These are phyloP conservation scores for Angomonas desouzai DNA, from an alignment of 208 protist species.

Conservation along the genomic window DNA sequence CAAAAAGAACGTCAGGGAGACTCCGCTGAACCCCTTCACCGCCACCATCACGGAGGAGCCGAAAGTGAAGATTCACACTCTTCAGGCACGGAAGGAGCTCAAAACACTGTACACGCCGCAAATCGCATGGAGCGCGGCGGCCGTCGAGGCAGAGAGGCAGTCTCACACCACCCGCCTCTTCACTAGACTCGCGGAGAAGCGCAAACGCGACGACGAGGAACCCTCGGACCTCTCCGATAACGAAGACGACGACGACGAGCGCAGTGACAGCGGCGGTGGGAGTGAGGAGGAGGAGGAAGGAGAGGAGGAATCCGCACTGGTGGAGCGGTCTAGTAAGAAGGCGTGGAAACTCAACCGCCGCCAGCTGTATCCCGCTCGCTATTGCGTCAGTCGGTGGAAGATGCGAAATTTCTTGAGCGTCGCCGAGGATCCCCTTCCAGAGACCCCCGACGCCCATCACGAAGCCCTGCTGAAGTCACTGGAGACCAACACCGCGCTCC, in stretches of 20 bases:
- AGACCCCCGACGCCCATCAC: background rate
- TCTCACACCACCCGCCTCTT: background rate
- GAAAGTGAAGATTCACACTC: constrained; percentile 1
- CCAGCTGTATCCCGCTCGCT: background rate
- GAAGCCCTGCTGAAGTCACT: constrained; percentile 9
- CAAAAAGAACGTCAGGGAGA: background rate
- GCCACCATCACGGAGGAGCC: background rate
- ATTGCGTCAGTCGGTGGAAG: background rate
- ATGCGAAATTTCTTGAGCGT: background rate
- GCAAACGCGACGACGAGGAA: background rate
- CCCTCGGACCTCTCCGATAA: constrained; percentile 17
- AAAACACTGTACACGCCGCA: background rate
- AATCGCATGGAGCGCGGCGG: background rate
- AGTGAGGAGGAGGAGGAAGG: constrained; percentile 16
- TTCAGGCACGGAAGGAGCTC: background rate
- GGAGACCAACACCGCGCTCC: background rate
- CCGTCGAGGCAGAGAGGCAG: constrained; percentile 2
- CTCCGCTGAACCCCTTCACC: background rate
- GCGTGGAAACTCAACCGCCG: background rate
- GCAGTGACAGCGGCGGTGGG: constrained; percentile 19
- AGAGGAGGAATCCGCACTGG: background rate
- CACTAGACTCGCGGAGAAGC: background rate
- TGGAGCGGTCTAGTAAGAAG: too few species aligned
- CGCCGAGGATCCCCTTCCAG: background rate
- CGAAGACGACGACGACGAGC: constrained; percentile 15